Evolutionary conservation across 345 rosid species (phyloP), one percentile per base, ranked within the genome.

Genomic region (Combretum micranthum): DNA sequence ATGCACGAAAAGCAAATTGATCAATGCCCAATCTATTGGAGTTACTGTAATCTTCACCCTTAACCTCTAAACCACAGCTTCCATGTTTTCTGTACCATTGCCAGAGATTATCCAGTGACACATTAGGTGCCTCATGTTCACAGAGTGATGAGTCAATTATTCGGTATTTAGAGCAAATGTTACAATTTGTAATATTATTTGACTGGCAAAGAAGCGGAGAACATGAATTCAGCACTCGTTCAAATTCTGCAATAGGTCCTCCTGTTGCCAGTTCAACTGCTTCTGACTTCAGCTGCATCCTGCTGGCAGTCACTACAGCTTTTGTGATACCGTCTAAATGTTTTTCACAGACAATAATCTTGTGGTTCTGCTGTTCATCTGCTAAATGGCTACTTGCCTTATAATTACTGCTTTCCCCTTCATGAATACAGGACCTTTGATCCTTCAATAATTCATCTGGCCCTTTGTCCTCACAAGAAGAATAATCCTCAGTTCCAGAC

Each of bases 61-160:
- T 76, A 45, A 82, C 53, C 78, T 82, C 83, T 69, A 82, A 66
- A 44, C 87, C 87, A 20, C 69, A 78, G 53, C 74, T 73, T 20
- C 82, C 80, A 65, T 76, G 82, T 64, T 74, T 64, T 65, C 74
- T 74, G 46, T 82, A 82, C 87, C 87, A 78, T 56, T 76, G 59
- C 87, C 87, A 78, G 42, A 82, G 61, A 53, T 67, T 68, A 60
- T 62, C 72, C 74, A 82, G 64, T 6, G 71, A 46, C 47, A 72
- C 44, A 66, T 60, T 69, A 44, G 78, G 77, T 63, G 14, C 72
- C 61, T 77, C 78, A 58, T 77, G 76, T 53, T 69, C 57, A 56
- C 83, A 73, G 53, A 69, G 67, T 49, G 47, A 52, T 2, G 58
- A 58, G 23, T 57, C 52, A 55, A 20, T 47, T 60, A 58, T 63